Base-by-base conservation (phyloP, 805 yeast genomes). In the Saccharomycopsis fermentans region DNA sequence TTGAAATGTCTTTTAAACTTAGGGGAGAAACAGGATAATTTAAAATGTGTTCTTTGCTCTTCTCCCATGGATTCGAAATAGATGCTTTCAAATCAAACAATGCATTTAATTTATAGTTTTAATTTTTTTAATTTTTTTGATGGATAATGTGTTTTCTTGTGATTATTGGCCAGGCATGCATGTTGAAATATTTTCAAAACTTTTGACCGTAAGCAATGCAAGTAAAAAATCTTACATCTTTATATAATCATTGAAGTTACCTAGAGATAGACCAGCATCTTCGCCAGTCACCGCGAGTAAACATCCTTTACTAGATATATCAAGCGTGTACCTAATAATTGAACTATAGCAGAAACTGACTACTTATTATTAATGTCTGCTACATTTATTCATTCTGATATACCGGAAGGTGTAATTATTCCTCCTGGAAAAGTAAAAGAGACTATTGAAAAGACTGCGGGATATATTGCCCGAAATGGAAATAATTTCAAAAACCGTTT, bases 391-490 rank as follows among this genome's bases (percentile, higher is more conserved):
- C 21, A 6, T 2, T 43, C 50, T 26, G 50, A 37, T 6, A 19
- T 37, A 3, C 55, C 55, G 3, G 50, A 54, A 39, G 55, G 55
- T 24, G 35, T 29, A n/a, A 75, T 75, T 9, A 74, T 82, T 1
- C 87, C 90, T 0, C 84, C 87, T 2, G 78, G 73, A 8, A 75
- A 77, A 12, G 64, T 77, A 5, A 70, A 73, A 61, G 76, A 76
- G 16, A 76, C 80, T 19, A 84, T 91, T 19, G 83, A 80, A 55
- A 87, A 85, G 66, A 87, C 96, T 0, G 90, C 85, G 0, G 79
- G 74, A 3, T 88, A 85, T 65, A 89, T 90, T 5, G 64, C 71
- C 32, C 75, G 86, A 62, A 86, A 88, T 66, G 96, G 96, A 0
- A 65, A 68, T 0, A 72, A 78, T 1, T 87, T 89, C 70, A 94